Conservation (phyloP, 2,329 filamentous ascomycete species). For the Ophiosphaerella narmari region DNA sequence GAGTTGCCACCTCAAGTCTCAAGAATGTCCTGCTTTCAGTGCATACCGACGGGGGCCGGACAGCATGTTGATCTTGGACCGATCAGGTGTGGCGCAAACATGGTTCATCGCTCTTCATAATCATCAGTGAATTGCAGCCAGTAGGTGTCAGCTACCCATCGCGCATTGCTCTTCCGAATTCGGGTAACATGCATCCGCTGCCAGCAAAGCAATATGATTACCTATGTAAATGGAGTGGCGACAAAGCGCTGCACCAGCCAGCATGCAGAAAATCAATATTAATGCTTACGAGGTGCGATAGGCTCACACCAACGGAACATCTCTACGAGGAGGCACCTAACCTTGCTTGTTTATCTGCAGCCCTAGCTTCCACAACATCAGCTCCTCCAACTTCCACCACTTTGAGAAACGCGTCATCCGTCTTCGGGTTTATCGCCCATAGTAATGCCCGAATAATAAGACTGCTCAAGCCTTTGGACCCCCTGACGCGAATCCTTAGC, state of each 20-base stretch:
- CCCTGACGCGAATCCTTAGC: background rate
- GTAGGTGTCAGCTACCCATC: constrained; percentile 8
- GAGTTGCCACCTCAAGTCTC: too few relatives aligned
- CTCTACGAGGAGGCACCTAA: constrained; percentile 8
- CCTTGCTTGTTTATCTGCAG: background rate
- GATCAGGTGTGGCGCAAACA: constrained; percentile 11
- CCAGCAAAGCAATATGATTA: background rate
- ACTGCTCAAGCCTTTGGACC: background rate
- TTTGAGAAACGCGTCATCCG: background rate
- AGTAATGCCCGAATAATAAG: constrained; percentile 5
- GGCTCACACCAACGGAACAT: constrained; percentile 3
- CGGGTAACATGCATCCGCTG: background rate
- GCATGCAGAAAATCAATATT: constrained; percentile 9
- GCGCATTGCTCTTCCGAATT: constrained; percentile 5
- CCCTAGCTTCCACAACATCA: constrained; percentile 9
- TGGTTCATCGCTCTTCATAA: too few relatives aligned
- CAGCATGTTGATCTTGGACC: constrained; percentile 1
- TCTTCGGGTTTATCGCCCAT: constrained; percentile 7
- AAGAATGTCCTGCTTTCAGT: too few relatives aligned
- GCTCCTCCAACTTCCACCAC: constrained; percentile 11
- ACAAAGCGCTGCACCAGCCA: constrained; percentile 1
- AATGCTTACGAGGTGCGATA: constrained; percentile 2
- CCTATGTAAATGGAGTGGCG: background rate
- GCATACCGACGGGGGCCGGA: background rate
- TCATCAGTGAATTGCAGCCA: constrained; percentile 5